phyloP scores from a whole-genome alignment of 225 moss, liverwort and hornwort species.

The Antitrichia curtipendula region DNA sequence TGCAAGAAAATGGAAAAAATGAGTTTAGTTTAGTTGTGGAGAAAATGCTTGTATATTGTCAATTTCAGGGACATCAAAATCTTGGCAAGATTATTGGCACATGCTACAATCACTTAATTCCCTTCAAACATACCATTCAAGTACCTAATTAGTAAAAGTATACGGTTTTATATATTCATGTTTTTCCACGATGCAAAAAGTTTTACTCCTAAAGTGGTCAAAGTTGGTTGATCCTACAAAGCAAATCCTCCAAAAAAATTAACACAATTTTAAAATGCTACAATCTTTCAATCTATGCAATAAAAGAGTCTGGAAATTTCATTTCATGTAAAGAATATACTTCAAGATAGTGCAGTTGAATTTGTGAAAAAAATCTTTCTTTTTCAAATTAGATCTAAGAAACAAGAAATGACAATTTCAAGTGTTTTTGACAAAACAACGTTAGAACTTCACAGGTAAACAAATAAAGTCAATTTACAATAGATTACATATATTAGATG shows the following conservation, averaged over 20 bases:
- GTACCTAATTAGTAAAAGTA: background rate
- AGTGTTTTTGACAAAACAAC: background rate
- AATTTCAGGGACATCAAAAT: background rate
- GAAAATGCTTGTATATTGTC: background rate
- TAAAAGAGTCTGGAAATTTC: background rate
- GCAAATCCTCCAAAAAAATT: too few species aligned
- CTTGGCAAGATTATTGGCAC: background rate
- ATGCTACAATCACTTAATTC: background rate
- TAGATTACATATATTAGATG: background rate
- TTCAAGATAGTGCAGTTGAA: background rate
- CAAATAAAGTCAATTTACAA: background rate
- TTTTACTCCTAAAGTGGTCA: background rate
- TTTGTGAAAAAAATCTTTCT: background rate
- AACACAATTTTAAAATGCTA: background rate
- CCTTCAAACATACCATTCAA: background rate
- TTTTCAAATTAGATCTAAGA: background rate
- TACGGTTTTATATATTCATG: background rate
- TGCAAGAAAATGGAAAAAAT: background rate
- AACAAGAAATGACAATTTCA: background rate
- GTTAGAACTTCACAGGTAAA: background rate
- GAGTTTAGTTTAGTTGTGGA: accelerated
- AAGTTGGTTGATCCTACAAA: background rate
- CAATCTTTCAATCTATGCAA: background rate
- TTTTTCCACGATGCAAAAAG: background rate
- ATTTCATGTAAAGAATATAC: background rate